Percentiles rank a stretch among this genome's conserved stretches.
phyloP scores from a whole-genome alignment of 768 basidiomycete species.

The Coprinellus aureogranulatus region DNA sequence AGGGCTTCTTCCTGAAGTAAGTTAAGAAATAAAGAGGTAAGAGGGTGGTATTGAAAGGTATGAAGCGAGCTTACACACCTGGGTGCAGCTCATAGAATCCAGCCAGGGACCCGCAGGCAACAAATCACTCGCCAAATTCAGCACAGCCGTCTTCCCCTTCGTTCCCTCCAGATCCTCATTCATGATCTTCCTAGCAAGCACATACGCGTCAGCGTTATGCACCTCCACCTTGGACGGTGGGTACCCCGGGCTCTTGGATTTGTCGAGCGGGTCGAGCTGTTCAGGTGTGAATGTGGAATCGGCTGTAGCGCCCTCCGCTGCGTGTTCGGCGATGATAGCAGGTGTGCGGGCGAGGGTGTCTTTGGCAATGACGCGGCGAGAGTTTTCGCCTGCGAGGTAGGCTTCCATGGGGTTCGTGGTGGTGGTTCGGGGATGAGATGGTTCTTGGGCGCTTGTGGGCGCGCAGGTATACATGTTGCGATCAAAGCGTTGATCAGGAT shows the following conservation, averaged over 20 bases:
- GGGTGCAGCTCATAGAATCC: constrained; percentile 25
- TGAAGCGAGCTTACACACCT: constrained; percentile 19
- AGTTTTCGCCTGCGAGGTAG: not conserved
- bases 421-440: too few relatives aligned
- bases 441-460: too few relatives aligned
- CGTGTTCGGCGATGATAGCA: constrained; percentile 24
- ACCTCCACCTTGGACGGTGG: constrained; percentile 21
- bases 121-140: constrained; percentile 40
- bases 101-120: constrained; percentile 33
- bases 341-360: constrained; percentile 28
- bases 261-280: constrained; percentile 26
- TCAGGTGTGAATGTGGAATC: constrained; percentile 27
- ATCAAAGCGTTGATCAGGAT: too few relatives aligned
- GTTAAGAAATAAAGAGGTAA: too few relatives aligned
- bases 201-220: constrained; percentile 38
- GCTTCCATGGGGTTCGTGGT: not conserved
- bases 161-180: constrained; percentile 20
- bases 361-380: constrained; percentile 16
- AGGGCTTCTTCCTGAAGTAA: constrained; percentile 42
- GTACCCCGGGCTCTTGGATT: constrained; percentile 13
- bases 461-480: too few relatives aligned
- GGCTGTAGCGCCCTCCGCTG: constrained; percentile 27
- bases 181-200: constrained; percentile 31
- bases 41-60: not conserved
- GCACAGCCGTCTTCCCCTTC: constrained; percentile 29